A percentile compares a stretch with the other conserved stretches of the same genome.
These are phyloP conservation scores for Phymatotrichopsis omnivora DNA, from an alignment of 2,329 filamentous ascomycete species.

Conservation along the genomic window DNA sequence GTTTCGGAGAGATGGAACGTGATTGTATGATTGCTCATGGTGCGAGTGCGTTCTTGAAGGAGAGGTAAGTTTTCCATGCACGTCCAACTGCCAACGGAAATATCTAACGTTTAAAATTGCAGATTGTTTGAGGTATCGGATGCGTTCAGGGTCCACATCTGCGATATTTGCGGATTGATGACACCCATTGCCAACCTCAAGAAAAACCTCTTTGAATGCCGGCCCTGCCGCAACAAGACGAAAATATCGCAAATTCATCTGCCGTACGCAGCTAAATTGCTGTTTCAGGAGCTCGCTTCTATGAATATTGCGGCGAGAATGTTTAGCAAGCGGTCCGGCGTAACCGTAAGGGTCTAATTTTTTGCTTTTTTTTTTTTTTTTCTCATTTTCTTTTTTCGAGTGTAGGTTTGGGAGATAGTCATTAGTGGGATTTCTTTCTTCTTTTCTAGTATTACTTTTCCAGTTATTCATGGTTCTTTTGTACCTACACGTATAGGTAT, in stretches of 20 bases:
- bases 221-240: slow-evolving; percentile 98
- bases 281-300: slow-evolving; percentile 94
- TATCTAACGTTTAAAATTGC: background rate
- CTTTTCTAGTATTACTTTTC: too few species aligned
- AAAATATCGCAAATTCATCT: slow-evolving; percentile 97
- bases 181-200: slow-evolving; percentile 94
- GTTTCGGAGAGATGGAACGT: slow-evolving; percentile 99
- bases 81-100: background rate
- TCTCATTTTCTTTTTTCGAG: too few species aligned
- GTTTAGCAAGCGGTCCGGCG: slow-evolving; percentile 79
- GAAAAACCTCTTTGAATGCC: slow-evolving; percentile 91
- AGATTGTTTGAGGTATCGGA: slow-evolving; percentile 92
- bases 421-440: too few species aligned
- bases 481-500: too few species aligned
- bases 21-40: slow-evolving; percentile 99
- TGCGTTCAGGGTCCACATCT: slow-evolving; percentile 95
- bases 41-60: slow-evolving; percentile 92
- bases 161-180: slow-evolving; percentile 98
- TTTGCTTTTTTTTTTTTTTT: too few species aligned
- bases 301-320: slow-evolving; percentile 98
- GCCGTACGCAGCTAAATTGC: slow-evolving; percentile 90
- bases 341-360: slow-evolving; percentile 41
- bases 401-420: too few species aligned
- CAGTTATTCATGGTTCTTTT: too few species aligned
- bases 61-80: slow-evolving; percentile 40